A percentile compares a stretch with the other conserved stretches of the same genome.
Evolutionary conservation across 2,329 filamentous ascomycete genomes (phyloP).

Genomic region (Sordariomycetes sp.): DNA sequence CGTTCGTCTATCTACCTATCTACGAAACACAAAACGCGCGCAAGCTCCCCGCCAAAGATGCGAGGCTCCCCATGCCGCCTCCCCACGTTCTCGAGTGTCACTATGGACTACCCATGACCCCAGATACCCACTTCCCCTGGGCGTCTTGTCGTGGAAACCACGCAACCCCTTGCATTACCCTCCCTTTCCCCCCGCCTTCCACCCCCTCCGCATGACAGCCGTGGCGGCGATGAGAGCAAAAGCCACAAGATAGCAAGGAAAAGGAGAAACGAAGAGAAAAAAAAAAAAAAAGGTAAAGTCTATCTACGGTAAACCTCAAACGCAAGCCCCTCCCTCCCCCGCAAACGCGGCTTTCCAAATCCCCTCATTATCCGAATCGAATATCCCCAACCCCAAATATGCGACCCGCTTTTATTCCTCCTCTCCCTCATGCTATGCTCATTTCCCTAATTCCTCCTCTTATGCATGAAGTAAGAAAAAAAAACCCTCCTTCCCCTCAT

Average conservation of each 20-base stretch:
- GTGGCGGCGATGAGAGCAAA: background rate
- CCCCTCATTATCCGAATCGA: background rate
- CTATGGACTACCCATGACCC: background rate
- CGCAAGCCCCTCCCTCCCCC: background rate
- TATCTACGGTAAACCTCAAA: background rate
- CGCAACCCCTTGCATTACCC: background rate
- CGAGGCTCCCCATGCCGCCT: background rate
- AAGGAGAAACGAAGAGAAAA: background rate
- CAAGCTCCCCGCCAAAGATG: background rate
- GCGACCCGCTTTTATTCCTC: background rate
- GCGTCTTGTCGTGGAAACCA: background rate
- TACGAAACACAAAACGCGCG: background rate
- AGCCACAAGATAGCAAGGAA: background rate
- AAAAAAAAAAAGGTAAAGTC: background rate
- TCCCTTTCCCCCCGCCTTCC: background rate
- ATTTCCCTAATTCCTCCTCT: background rate
- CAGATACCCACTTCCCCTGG: background rate
- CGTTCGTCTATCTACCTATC: slow-evolving; percentile 3
- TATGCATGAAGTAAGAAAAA: background rate
- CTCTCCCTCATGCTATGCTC: slow-evolving; percentile 1
- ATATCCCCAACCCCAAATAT: background rate
- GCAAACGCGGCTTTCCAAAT: background rate
- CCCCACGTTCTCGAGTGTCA: background rate
- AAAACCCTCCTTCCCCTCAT: background rate
- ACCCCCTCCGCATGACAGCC: background rate